Evolutionary conservation across 1,284 basidiomycete genomes (phyloP).

Genomic region (Ustilago loliicola): DNA sequence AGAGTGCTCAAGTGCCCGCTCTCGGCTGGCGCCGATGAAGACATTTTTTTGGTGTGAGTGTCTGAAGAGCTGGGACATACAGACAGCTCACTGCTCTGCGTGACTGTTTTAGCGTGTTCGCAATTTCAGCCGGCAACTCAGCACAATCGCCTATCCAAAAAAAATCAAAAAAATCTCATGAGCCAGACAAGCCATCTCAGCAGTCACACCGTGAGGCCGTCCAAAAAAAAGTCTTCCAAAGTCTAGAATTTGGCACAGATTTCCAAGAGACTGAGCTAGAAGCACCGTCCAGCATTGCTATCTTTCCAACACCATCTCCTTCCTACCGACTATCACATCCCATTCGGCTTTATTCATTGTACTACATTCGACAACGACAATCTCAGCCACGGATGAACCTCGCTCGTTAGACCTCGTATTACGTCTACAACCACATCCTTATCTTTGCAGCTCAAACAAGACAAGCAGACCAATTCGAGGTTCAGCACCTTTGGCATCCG

Average conservation of each 20-base stretch:
- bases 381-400: background rate
- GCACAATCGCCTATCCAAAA: background rate
- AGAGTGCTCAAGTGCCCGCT: background rate
- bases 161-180: background rate
- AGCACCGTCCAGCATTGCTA: background rate
- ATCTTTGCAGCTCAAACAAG: background rate
- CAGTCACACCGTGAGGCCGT: slow-evolving; percentile 1
- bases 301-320: slow-evolving; percentile 12
- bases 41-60: slow-evolving; percentile 1
- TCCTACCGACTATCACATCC: background rate
- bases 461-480: background rate
- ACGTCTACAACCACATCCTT: background rate
- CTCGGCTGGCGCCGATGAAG: background rate
- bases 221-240: slow-evolving; percentile 14
- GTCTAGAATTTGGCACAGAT: background rate
- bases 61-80: background rate
- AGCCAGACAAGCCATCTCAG: background rate
- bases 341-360: background rate
- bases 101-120: background rate
- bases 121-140: background rate
- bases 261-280: slow-evolving; percentile 10
- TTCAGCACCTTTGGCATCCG: background rate
- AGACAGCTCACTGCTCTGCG: background rate
- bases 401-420: background rate
- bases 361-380: background rate